A percentile compares a stretch with the other conserved stretches of the same genome.
phyloP scores from a whole-genome alignment of 2,329 filamentous ascomycete species.

The Ophiocordyceps polyrhachis-furcata region DNA sequence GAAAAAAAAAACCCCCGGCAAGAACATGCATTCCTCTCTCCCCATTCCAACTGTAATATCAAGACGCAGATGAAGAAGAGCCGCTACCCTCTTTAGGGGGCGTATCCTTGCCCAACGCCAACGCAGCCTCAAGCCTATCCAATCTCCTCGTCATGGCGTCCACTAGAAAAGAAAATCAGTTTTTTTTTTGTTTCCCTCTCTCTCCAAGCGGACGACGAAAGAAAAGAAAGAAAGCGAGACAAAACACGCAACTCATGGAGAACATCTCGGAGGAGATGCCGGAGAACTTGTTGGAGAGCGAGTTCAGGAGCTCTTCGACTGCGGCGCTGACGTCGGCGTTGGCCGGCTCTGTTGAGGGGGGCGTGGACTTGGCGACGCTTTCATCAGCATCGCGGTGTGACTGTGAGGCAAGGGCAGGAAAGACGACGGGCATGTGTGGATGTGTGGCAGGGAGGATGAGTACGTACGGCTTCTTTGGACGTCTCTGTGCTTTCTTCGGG shows the following conservation, averaged over 20 bases:
- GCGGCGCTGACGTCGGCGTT: constrained; percentile 53
- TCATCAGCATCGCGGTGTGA: too few species aligned
- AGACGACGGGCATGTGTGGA: too few species aligned
- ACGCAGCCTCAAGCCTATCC: constrained; percentile 61
- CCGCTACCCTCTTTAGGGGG: constrained; percentile 13
- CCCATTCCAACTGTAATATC: neutral
- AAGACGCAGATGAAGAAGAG: constrained; percentile 14
- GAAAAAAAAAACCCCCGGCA: too few species aligned
- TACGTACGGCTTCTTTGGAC: neutral
- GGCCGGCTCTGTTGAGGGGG: constrained; percentile 18
- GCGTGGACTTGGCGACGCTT: neutral
- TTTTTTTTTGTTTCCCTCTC: too few species aligned
- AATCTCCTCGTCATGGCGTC: constrained; percentile 82
- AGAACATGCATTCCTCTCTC: too few species aligned
- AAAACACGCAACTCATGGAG: constrained; percentile 50
- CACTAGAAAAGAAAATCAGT: constrained; percentile 33
- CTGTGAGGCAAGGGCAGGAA: too few species aligned
- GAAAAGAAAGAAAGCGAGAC: neutral
- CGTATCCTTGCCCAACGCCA: constrained; percentile 35
- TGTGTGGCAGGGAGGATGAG: too few species aligned
- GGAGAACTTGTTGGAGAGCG: constrained; percentile 70
- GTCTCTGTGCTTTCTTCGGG: constrained; percentile 11
- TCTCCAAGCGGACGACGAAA: neutral
- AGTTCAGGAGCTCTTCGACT: constrained; percentile 73
- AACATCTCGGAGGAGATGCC: constrained; percentile 74